Evolutionary conservation across 441 rosid species (phyloP), one percentile per base, ranked within the genome.

Genomic region (Populus hybrid): DNA sequence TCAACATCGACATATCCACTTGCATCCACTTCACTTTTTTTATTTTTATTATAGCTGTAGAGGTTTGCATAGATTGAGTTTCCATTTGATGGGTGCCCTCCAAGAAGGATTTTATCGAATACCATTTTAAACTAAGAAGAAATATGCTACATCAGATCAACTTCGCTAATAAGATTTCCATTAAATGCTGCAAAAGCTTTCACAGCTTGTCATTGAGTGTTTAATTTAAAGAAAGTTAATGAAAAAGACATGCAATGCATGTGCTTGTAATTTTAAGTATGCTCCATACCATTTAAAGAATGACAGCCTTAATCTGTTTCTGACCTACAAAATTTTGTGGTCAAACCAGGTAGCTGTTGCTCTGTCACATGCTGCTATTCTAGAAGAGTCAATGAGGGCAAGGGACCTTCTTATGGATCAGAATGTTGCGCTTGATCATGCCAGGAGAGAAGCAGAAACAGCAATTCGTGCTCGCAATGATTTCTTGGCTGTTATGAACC

Each of bases 401-500:
- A 93, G 99, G 87, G 95, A 89, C 83, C 98, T 96, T 83, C 97
- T 96, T 59, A 89, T 96, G 91, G 97, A 96, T 74, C 99, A 90
- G 86, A 96, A 96, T 82, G 89, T 94, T 30, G 99, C 97, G 5
- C 98, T 94, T 82, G 98, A 96, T 86, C 84, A 77, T 68, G 98
- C 99, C 32, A 90, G 98, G 78, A 86, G 90, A 83, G 98, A 96
- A 83, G 99, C 99, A 38, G 99, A 96, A 80, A 94, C 96, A 74
- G 98, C 99, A 21, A 92, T 96, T 74, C 90, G 90, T 80, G 98
- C 99, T 42, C 95, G 98, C n/a, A 96, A 96, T 75, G 97, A 94
- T 87, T 96, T 96, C 91, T 81, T 96, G 83, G 99, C 98, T 50
- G 99, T 96, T 77, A 96, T 96, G 99, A 94, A 96, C 85, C 97